Evolutionary conservation across 305 asterid genomes (phyloP).

Genomic region (Rubia tinctorum): DNA sequence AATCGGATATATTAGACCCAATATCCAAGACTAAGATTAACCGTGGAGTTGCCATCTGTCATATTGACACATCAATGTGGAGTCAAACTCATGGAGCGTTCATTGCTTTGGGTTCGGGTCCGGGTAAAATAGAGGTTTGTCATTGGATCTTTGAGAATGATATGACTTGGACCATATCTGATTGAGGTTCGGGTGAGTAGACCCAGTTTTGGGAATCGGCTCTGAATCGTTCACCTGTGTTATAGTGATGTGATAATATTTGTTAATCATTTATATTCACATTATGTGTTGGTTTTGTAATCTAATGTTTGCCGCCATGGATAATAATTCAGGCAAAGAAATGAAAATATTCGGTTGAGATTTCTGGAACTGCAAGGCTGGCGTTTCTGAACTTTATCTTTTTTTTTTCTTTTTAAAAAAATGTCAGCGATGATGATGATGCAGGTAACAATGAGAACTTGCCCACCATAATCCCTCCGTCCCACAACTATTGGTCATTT

Average conservation of each 20-base stretch:
- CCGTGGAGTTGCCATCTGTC: constrained; percentile 80
- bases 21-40: constrained; percentile 44
- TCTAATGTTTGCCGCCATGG: neutral
- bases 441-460: neutral
- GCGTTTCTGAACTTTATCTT: too few species aligned
- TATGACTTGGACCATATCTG: constrained; percentile 67
- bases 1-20: constrained; percentile 69
- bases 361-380: neutral
- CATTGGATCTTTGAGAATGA: constrained; percentile 92
- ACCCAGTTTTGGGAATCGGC: neutral
- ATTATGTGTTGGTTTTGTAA: neutral
- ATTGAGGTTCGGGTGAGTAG: constrained; percentile 16
- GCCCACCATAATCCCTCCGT: too few species aligned
- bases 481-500: too few species aligned
- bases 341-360: neutral
- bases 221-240: neutral
- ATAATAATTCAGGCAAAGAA: neutral
- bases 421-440: neutral
- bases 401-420: too few species aligned
- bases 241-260: neutral
- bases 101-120: constrained; percentile 55
- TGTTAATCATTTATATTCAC: neutral
- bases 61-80: constrained; percentile 75
- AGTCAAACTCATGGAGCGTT: constrained; percentile 82
- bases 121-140: constrained; percentile 83